Evolutionary conservation across 2,329 filamentous ascomycete species (phyloP), one percentile per base, ranked within the genome.

Genomic region (Lachnellula suecica): DNA sequence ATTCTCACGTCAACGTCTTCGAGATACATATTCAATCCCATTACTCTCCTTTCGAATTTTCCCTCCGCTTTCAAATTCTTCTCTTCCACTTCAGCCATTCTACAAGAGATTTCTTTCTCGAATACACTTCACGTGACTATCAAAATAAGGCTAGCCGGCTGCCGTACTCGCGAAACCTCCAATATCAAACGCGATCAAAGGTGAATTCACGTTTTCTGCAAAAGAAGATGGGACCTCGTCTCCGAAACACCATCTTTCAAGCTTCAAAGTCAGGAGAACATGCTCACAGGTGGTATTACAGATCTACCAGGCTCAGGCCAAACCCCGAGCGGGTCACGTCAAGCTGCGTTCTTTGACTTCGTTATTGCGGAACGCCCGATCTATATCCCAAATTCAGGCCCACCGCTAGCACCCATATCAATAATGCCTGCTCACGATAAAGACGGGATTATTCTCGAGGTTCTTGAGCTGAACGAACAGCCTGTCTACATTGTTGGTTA

Each of bases 401-500:
- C 80, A 0, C 70, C 74, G 0, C 66, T 78, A 2, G 72, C 72
- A 3, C 74, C 72, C 9, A 68, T 83, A 15, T 64, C 71, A n/a
- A 66, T 84, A 6, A 65, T 75, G 2, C 79, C 76, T 3, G 64
- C 70, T 1, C 66, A 73, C 62, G 77, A 84, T 58, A 74, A 75
- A 40, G 76, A 76, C 8, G 81, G 78, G 15, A 77, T 63, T 60
- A 85, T 87, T 38, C 64, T 79, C 55, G 76, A 79, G 44, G 76
- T 79, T 58, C 71, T 79, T 27, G 68, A 82, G 7, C 68, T 79
- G 1, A 73, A 77, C 1, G 59, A 65, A 1, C 35, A 61, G 20
- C 57, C 63, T 5, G 17, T 54, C n/a, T 59, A 64, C 35, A 43
- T 66, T n/a, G 62, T 67, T 6, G 52, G 53, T 8, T 63, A 58